Conservation (phyloP, 163 green algal genomes). For the Scenedesmus sp. region DNA sequence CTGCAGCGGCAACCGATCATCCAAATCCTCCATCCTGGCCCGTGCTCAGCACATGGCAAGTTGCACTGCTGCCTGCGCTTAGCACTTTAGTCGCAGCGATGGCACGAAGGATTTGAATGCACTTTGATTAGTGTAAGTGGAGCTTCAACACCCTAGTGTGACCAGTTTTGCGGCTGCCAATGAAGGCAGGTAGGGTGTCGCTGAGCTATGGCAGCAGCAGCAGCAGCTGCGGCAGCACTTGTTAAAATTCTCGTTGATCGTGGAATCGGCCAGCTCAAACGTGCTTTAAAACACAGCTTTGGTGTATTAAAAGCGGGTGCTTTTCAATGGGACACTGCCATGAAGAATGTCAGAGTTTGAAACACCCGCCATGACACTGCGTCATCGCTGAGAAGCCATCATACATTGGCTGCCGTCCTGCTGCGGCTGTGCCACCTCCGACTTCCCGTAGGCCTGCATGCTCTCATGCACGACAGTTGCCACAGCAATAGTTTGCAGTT, state of each 20-base stretch:
- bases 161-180: no score
- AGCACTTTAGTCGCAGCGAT: neutral
- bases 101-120: neutral
- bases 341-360: neutral
- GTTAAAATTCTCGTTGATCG: no score
- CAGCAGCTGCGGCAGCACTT: neutral
- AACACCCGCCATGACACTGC: conserved; percentile 12
- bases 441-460: neutral
- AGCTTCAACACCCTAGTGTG: no score
- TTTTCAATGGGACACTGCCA: neutral
- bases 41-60: no score
- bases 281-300: neutral
- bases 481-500: neutral
- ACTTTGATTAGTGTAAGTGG: no score
- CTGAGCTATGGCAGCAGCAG: neutral
- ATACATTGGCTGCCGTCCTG: neutral
- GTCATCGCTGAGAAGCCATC: neutral
- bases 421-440: neutral
- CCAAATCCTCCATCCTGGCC: conserved; percentile 12
- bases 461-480: neutral
- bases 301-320: neutral
- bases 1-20: neutral
- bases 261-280: no score
- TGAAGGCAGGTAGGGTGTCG: no score
- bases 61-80: neutral